phyloP scores from a whole-genome alignment of 2,329 filamentous ascomycete species.

The Albophoma yamanashiensis region DNA sequence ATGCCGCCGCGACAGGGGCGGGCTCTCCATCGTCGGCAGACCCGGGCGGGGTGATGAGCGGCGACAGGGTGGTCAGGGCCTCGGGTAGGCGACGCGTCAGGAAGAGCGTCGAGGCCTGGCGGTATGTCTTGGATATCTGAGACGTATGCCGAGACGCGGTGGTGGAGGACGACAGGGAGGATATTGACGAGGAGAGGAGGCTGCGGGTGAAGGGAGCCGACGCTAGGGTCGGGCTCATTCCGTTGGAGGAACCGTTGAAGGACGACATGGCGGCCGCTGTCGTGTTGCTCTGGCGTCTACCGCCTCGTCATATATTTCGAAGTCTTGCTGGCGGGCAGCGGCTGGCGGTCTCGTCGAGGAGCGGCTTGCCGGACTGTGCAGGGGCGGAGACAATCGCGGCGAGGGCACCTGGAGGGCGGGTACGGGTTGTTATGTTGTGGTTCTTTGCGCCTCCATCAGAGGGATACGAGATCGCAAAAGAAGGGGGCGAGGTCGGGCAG shows the following conservation, averaged over 20 bases:
- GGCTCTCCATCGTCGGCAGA: slow-evolving; percentile 40
- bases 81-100: slow-evolving; percentile 89
- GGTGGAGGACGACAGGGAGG: slow-evolving; percentile 56
- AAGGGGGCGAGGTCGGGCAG: neutral
- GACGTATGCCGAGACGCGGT: slow-evolving; percentile 50
- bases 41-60: slow-evolving; percentile 58
- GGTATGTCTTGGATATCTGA: slow-evolving; percentile 83
- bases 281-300: neutral
- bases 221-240: slow-evolving; percentile 18
- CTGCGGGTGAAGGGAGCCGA: slow-evolving; percentile 37
- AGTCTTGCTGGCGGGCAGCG: neutral
- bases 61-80: slow-evolving; percentile 73
- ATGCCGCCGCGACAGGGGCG: slow-evolving; percentile 70
- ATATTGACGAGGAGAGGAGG: slow-evolving; percentile 53
- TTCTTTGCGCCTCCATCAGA: neutral
- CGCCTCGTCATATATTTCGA: neutral
- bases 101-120: slow-evolving; percentile 88
- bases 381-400: neutral
- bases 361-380: neutral
- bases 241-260: slow-evolving; percentile 16
- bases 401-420: neutral
- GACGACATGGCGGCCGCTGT: slow-evolving; percentile 27
- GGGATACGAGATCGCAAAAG: neutral
- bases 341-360: neutral
- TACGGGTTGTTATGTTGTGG: neutral